These are phyloP conservation scores for Cucurbita pepo DNA, from an alignment of 306 rosid genomes.

Conservation along the genomic window DNA sequence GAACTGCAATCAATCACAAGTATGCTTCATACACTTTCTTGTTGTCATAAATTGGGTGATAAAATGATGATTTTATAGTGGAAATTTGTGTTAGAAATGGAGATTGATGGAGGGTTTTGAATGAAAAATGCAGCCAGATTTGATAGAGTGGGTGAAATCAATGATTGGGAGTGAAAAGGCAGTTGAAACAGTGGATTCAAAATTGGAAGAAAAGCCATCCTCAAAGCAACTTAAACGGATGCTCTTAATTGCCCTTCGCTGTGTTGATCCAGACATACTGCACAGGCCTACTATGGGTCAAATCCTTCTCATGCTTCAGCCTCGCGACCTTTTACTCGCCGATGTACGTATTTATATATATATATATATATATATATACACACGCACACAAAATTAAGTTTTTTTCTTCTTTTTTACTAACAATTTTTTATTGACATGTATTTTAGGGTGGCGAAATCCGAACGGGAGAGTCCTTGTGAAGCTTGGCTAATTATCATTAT, in stretches of 20 bases:
- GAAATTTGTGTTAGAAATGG: neutral
- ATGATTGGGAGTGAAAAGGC: conserved; percentile 22
- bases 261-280: conserved; percentile 33
- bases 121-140: conserved; percentile 22
- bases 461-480: neutral
- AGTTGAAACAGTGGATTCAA: conserved; percentile 25
- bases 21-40: conserved; percentile 1
- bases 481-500: neutral
- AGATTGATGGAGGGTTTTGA: neutral
- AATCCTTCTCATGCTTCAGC: conserved; percentile 41
- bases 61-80: neutral
- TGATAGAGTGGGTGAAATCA: conserved; percentile 47
- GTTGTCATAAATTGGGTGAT: neutral
- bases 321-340: conserved; percentile 21
- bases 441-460: neutral
- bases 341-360: conserved; percentile 14
- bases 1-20: conserved; percentile 21
- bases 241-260: conserved; percentile 39
- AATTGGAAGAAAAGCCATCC: conserved; percentile 29
- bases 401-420: neutral
- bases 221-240: conserved; percentile 36
- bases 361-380: no score
- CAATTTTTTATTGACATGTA: neutral
- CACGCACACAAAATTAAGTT: neutral
- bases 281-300: conserved; percentile 41